A percentile compares a stretch with the other conserved stretches of the same genome.
These are phyloP conservation scores for Peterozyma toletana DNA, from an alignment of 805 yeast genomes.

Conservation along the genomic window DNA sequence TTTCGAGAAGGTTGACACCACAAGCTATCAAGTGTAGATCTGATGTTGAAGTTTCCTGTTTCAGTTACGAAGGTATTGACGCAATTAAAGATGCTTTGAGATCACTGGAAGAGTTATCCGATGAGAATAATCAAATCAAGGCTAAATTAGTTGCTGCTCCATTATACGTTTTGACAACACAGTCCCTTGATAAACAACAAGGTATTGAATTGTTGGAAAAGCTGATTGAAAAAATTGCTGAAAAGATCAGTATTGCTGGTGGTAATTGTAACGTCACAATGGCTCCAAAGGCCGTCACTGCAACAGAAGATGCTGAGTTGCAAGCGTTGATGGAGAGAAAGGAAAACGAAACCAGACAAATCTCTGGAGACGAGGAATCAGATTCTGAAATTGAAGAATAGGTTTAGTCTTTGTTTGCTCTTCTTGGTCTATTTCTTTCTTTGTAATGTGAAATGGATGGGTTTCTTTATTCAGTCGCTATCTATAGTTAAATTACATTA, in stretches of 20 bases:
- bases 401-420: neutral
- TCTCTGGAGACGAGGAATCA: constrained; percentile 68
- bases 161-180: constrained; percentile 85
- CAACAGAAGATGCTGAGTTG: constrained; percentile 95
- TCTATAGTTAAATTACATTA: too few relatives aligned
- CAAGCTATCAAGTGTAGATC: constrained; percentile 97
- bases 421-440: too few relatives aligned
- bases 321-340: constrained; percentile 92
- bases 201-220: constrained; percentile 75
- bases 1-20: constrained; percentile 91
- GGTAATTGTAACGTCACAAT: constrained; percentile 90
- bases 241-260: constrained; percentile 62
- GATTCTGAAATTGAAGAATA: constrained; percentile 23
- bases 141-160: constrained; percentile 98
- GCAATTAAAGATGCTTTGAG: constrained; percentile 87
- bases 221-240: constrained; percentile 73
- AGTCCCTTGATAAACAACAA: constrained; percentile 83
- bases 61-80: constrained; percentile 94
- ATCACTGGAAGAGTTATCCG: constrained; percentile 79
- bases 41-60: constrained; percentile 97
- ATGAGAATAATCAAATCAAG: constrained; percentile 82
- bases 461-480: too few relatives aligned
- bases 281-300: constrained; percentile 99
- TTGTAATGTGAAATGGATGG: too few relatives aligned
- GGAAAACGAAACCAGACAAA: constrained; percentile 82